Percentiles rank a stretch among this genome's conserved stretches.
phyloP scores from a whole-genome alignment of 306 rosid species.

The Cercis canadensis region DNA sequence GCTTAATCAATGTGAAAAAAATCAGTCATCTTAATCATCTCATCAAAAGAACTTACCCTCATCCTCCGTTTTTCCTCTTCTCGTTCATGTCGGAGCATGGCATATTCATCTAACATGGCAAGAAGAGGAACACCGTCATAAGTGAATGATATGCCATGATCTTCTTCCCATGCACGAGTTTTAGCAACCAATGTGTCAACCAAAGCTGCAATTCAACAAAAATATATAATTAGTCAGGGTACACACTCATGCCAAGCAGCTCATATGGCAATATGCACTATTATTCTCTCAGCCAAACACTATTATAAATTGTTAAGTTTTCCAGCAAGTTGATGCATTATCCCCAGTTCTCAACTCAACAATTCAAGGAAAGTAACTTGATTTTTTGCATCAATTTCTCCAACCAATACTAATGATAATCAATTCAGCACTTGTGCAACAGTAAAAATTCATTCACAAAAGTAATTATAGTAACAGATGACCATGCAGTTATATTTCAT shows the following conservation, averaged over 20 bases:
- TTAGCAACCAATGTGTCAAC: slow-evolving; percentile 92
- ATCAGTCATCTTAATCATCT: not conserved
- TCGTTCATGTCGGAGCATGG: slow-evolving; percentile 97
- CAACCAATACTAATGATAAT: slow-evolving; percentile 7
- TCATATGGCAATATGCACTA: not conserved
- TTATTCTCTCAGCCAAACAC: slow-evolving; percentile 10
- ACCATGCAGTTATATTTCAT: slow-evolving; percentile 21
- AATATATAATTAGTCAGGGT: slow-evolving; percentile 2
- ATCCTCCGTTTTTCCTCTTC: slow-evolving; percentile 96
- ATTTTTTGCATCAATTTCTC: slow-evolving; percentile 7
- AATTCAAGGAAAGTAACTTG: slow-evolving; percentile 9
- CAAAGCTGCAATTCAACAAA: slow-evolving; percentile 69
- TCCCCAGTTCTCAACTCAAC: not conserved
- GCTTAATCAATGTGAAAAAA: too few species aligned
- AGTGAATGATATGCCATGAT: slow-evolving; percentile 71
- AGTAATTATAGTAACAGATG: not conserved
- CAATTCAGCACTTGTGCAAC: slow-evolving; percentile 11
- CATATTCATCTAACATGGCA: slow-evolving; percentile 98
- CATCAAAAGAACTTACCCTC: slow-evolving; percentile 61
- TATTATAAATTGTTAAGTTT: slow-evolving; percentile 18
- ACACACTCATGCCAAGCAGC: slow-evolving; percentile 25
- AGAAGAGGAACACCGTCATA: slow-evolving; percentile 98
- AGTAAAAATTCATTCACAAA: slow-evolving; percentile 9
- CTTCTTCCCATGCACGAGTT: slow-evolving; percentile 98
- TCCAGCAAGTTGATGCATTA: slow-evolving; percentile 4